These are phyloP conservation scores for Spatholobus suberectus DNA, from an alignment of 306 rosid species.

Conservation along the genomic window DNA sequence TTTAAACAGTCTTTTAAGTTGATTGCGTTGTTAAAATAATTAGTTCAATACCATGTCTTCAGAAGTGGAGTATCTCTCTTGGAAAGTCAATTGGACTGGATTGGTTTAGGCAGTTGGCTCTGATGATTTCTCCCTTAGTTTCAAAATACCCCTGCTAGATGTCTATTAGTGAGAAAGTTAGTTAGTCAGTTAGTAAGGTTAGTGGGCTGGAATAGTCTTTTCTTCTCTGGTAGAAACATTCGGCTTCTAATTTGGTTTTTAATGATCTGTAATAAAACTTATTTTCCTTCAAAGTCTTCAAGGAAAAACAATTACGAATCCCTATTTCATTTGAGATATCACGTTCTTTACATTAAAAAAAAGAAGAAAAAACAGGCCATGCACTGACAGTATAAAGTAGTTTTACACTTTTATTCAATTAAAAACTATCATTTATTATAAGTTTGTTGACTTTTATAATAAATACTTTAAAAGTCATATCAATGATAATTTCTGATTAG, in stretches of 20 bases:
- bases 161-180: neutral
- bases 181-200: neutral
- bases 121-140: slow-evolving; percentile 15
- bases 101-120: slow-evolving; percentile 8
- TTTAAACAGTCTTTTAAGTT: neutral
- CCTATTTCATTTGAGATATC: slow-evolving; percentile 11
- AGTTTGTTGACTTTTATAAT: too few species aligned
- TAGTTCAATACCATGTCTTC: neutral
- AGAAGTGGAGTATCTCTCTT: slow-evolving; percentile 10
- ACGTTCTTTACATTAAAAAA: neutral
- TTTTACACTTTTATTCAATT: too few species aligned
- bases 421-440: too few species aligned
- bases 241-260: slow-evolving; percentile 34
- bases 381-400: too few species aligned
- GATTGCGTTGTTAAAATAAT: slow-evolving; percentile 13
- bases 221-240: slow-evolving; percentile 15
- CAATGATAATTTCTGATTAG: too few species aligned
- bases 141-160: neutral
- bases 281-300: neutral
- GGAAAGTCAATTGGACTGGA: slow-evolving; percentile 17
- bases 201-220: neutral
- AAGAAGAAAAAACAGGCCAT: too few species aligned
- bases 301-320: neutral
- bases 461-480: too few species aligned
- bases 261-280: neutral